Evolutionary conservation across 352 stramenopile species (phyloP), one percentile per base, ranked within the genome.

Genomic region (Globisporangium solare): DNA sequence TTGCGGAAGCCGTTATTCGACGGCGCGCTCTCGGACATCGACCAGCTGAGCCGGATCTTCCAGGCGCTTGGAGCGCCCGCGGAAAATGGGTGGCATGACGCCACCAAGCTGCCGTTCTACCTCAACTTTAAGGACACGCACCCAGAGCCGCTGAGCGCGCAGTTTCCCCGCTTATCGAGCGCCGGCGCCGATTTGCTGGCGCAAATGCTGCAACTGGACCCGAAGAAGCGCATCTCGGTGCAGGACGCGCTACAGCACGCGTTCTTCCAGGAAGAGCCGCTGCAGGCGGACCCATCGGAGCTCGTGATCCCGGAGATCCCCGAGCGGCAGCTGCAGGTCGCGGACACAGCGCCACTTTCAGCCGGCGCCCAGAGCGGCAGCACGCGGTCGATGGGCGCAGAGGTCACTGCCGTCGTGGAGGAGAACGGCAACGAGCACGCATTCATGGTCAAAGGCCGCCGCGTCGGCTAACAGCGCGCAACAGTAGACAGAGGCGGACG

Each of bases 31-130:
- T 91, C 83, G 18, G 84, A 92, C 52, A 91, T 94, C 56, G 84
- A 91, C 42, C 79, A 92, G 61, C 68, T 93, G 18, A 90, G 78
- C 58, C 70, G 74, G 59, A 84, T 93, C 53, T 93, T 93, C 22
- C 50, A 68, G 0, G 67, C 70, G 4, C 70, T 93, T 15, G 83
- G 83, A 0, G 88, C 79, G 1, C 83, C 83, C 0, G 41, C 21
- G 6, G 80, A 93, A 58, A 86, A 88, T 45, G 69, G 66, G 4
- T 93, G 83, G 83, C 54, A 66, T 46, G 71, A 65, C 47, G 80
- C 76, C 7, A 70, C 65, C 15, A 20, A 72, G 10, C 64, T 93
- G 61, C 83, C 83, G 12, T 91, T 89, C 67, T 86, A 73, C 58
- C 68, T 93, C 15, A 67, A 70, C n/a, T 93, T 91, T 57, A 85